Conservation (phyloP, 2,329 filamentous ascomycete genomes). For the Ophiostoma novo-ulmi region DNA sequence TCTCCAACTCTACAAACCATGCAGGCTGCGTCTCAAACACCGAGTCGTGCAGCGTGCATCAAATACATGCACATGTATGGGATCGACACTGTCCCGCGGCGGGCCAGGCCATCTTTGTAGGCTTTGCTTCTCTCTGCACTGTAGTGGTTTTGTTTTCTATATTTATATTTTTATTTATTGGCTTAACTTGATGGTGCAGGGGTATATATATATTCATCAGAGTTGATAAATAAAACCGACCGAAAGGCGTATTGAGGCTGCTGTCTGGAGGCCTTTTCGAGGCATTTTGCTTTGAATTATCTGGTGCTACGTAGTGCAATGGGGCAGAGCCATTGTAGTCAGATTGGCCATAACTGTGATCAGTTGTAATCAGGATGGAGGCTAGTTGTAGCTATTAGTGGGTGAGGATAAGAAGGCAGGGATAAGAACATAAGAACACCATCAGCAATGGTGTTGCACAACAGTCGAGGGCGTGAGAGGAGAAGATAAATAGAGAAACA, state of each 20-base stretch:
- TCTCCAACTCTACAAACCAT: background rate
- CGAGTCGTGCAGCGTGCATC: slow-evolving; percentile 17
- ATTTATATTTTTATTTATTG: background rate
- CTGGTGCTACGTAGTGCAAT: slow-evolving; percentile 1
- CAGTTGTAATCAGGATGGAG: background rate
- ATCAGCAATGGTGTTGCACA: slow-evolving; percentile 8
- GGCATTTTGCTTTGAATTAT: background rate
- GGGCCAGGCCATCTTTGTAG: background rate
- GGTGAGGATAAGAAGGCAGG: background rate
- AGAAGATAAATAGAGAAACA: background rate
- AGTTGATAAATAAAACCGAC: background rate
- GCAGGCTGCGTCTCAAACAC: slow-evolving; percentile 12
- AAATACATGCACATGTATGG: background rate
- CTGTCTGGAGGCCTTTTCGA: background rate
- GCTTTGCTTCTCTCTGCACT: background rate
- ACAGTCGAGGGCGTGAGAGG: background rate
- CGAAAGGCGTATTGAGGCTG: background rate
- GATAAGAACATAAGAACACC: background rate
- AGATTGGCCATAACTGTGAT: background rate
- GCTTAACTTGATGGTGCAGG: background rate
- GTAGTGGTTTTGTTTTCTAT: background rate
- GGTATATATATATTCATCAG: background rate
- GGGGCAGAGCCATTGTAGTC: background rate
- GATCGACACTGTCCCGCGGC: background rate
- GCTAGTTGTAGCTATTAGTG: too few relatives aligned